Evolutionary conservation across 2,329 filamentous ascomycete species (phyloP).

Genomic region (Venturia pyrina): DNA sequence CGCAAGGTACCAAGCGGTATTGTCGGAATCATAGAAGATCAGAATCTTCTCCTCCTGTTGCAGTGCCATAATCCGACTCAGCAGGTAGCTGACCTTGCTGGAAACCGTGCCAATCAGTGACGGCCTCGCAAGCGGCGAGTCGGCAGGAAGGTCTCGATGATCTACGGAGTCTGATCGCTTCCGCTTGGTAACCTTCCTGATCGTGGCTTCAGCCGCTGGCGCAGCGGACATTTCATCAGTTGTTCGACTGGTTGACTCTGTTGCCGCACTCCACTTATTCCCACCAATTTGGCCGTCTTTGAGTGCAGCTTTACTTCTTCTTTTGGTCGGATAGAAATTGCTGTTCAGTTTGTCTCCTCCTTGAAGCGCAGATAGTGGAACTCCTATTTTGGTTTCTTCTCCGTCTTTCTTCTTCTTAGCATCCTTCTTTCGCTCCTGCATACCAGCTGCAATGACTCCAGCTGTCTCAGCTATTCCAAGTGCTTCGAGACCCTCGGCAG

Average conservation of each 20-base stretch:
- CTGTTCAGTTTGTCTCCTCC: slow-evolving; percentile 1
- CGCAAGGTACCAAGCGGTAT: slow-evolving; percentile 76
- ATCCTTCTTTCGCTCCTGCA: slow-evolving; percentile 16
- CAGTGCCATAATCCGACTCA: slow-evolving; percentile 60
- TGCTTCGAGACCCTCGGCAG: slow-evolving; percentile 20
- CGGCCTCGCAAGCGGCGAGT: slow-evolving; percentile 48
- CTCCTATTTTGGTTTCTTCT: slow-evolving; percentile 12
- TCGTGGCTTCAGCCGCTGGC: neutral
- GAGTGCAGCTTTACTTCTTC: neutral
- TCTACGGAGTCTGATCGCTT: slow-evolving; percentile 1
- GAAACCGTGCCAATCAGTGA: slow-evolving; percentile 71
- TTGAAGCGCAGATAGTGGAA: slow-evolving; percentile 8
- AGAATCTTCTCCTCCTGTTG: slow-evolving; percentile 74
- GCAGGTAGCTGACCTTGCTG: slow-evolving; percentile 75
- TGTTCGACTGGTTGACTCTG: neutral
- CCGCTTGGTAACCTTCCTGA: neutral
- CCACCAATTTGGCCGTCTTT: neutral
- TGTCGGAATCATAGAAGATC: slow-evolving; percentile 85
- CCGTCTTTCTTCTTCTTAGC: slow-evolving; percentile 15
- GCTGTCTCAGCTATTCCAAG: slow-evolving; percentile 5
- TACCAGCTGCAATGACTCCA: neutral
- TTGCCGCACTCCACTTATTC: neutral
- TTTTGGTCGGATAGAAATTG: slow-evolving; percentile 4
- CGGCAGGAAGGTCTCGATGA: slow-evolving; percentile 17
- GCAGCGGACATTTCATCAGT: neutral